A percentile compares a stretch with the other conserved stretches of the same genome.
Conservation (phyloP, 2,329 filamentous ascomycete species). For the Zarea fungicola region DNA sequence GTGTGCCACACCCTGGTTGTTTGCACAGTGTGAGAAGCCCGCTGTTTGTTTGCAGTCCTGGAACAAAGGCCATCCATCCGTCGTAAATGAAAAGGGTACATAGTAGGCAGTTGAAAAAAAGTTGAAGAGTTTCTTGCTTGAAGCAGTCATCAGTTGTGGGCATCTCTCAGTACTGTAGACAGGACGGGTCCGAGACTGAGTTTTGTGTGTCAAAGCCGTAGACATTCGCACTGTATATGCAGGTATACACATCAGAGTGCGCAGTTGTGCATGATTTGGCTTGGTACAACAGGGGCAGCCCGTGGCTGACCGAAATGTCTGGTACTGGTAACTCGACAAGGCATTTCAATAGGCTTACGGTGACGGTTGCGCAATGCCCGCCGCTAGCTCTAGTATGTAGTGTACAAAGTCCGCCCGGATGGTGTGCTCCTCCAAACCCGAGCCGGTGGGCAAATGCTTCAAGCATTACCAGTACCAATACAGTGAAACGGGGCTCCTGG, state of each 20-base stretch:
- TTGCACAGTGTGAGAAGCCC: not conserved
- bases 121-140: no score
- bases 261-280: not conserved
- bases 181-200: no score
- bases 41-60: not conserved
- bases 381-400: constrained; percentile 11
- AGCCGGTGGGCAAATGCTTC: no score
- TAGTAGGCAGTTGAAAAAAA: no score
- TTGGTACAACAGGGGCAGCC: not conserved
- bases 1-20: constrained; percentile 1
- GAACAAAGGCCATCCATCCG: no score
- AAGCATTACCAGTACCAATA: no score
- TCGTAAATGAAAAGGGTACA: no score
- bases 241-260: not conserved
- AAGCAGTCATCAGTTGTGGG: no score
- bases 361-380: constrained; percentile 18
- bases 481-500: no score
- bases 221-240: not conserved
- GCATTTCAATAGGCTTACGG: constrained; percentile 29
- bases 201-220: not conserved
- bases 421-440: not conserved
- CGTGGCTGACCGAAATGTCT: not conserved
- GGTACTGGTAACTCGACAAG: constrained; percentile 19
- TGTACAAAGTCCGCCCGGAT: constrained; percentile 8
- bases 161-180: no score